Evolutionary conservation across 257 asterid species (phyloP), one percentile per base, ranked within the genome.

Genomic region (Ajuga chamaepitys): DNA sequence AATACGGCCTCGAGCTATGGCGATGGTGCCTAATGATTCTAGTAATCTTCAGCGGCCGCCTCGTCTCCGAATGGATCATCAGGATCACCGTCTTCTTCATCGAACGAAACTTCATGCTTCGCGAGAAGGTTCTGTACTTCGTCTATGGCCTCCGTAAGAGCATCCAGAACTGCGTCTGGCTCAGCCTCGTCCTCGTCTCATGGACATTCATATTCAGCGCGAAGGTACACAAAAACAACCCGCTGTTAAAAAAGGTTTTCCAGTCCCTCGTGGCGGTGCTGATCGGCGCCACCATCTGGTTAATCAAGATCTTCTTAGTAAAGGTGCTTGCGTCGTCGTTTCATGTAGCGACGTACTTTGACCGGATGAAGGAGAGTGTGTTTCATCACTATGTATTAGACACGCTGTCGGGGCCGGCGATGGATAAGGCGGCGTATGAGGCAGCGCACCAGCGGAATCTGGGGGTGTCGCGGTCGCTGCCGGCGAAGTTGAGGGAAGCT

Each of bases 311-410:
- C 45, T 47, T 85, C 17, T 45, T 80, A 10, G 87, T 85, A 53
- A 85, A 82, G 17, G 70, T 76, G 16, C 18, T 85, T 18, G 88
- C 88, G 0, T 80, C 91, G 1, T 85, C 87, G 0, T 84, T 84
- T 79, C 87, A 81, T 57, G 87, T 84, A 7, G 34, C 85, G 1
- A 79, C 85, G 8, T 84, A 81, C 71, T 84, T 84, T 30, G 87
- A 81, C 75, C 77, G 87, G 7, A 84, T 83, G 85, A 77, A 80
- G 77, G 88, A 80, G 78, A 80, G 84, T 47, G 82, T 83, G 22
- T 83, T 83, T 51, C 84, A 80, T 24, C 76, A 80, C 71, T 83
- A 83, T 26, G 82, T 85, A 25, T 61, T 82, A 17, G 82, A 82
- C 40, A 57, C 82, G 13, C 85, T 85, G 9, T 82, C 83, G 0